Evolutionary conservation across 129 eudicot species (phyloP).

Genomic region (Smallanthus sonchifolius): DNA sequence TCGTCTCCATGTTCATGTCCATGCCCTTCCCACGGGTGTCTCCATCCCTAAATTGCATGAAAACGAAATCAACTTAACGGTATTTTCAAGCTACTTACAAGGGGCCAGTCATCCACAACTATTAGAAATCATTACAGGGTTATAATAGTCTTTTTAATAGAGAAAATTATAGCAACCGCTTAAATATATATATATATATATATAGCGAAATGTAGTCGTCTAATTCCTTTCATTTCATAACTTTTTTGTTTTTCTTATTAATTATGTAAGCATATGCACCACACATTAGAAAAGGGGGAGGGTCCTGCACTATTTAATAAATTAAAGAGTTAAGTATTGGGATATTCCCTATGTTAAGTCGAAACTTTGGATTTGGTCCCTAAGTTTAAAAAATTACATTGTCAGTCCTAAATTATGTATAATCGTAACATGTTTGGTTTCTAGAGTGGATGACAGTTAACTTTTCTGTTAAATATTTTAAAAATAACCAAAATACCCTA

Average conservation of each 20-base stretch:
- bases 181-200: background rate
- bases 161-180: too few relatives aligned
- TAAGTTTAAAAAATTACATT: too few relatives aligned
- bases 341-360: too few relatives aligned
- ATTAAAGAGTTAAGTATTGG: too few relatives aligned
- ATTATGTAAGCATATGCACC: background rate
- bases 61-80: background rate
- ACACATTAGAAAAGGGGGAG: background rate
- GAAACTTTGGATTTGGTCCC: too few relatives aligned
- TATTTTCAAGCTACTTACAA: background rate
- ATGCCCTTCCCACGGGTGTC: conserved; percentile 87
- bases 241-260: background rate
- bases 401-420: too few relatives aligned
- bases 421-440: too few relatives aligned
- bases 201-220: background rate
- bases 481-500: too few relatives aligned
- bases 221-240: background rate
- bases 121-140: background rate
- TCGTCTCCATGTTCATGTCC: conserved; percentile 52
- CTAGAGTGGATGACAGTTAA: too few relatives aligned
- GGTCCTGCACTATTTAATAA: background rate
- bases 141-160: background rate
- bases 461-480: too few relatives aligned
- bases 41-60: conserved; percentile 51
- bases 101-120: background rate